These are phyloP conservation scores for Omphalotus guepiniiformis DNA, from an alignment of 768 basidiomycete genomes.

Conservation along the genomic window DNA sequence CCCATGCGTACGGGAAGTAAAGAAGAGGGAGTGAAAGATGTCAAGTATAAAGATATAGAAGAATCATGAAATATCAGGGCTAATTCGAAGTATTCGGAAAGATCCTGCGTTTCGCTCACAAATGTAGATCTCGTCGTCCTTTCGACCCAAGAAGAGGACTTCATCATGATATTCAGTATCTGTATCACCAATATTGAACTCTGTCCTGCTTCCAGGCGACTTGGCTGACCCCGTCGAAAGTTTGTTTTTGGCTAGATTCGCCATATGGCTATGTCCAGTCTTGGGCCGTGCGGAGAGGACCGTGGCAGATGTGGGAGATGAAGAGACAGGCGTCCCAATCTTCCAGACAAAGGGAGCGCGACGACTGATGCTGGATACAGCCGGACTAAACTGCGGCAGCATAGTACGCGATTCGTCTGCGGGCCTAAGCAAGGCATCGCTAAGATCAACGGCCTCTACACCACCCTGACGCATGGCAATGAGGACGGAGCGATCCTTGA, in stretches of 20 bases:
- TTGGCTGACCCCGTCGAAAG: constrained; percentile 41
- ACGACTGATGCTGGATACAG: constrained; percentile 58
- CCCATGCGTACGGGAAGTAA: too few species aligned
- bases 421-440: constrained; percentile 74
- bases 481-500: constrained; percentile 68
- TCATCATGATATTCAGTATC: constrained; percentile 60
- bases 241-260: constrained; percentile 47
- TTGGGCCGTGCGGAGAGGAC: constrained; percentile 27
- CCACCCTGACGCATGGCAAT: constrained; percentile 87
- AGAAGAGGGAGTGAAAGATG: too few species aligned
- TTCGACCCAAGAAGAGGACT: constrained; percentile 77
- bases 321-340: constrained; percentile 66
- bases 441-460: constrained; percentile 73
- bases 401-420: constrained; percentile 73
- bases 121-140: constrained; percentile 72
- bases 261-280: constrained; percentile 32
- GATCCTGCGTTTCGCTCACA: constrained; percentile 72
- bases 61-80: constrained; percentile 36
- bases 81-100: constrained; percentile 72
- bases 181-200: constrained; percentile 47
- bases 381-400: constrained; percentile 68
- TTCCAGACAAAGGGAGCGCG: constrained; percentile 79
- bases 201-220: constrained; percentile 43
- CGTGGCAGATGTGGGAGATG: constrained; percentile 34
- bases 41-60: too few species aligned